Conservation (phyloP, 495 filamentous ascomycete genomes). For the Xylaria flabelliformis region DNA sequence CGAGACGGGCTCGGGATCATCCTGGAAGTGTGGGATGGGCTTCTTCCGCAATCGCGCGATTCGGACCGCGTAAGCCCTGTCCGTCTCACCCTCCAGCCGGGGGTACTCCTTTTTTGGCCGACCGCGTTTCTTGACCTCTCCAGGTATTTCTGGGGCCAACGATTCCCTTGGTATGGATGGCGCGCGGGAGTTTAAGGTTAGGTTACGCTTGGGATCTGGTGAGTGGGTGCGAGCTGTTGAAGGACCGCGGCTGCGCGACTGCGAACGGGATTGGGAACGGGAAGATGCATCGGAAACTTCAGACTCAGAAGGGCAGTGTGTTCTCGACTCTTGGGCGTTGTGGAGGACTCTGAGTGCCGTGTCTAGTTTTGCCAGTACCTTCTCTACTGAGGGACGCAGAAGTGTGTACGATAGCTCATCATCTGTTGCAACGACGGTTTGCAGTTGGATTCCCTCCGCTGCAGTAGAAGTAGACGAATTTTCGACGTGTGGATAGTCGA, state of each 20-base stretch:
- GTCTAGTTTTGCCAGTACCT: slow-evolving; percentile 71
- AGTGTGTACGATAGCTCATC: slow-evolving; percentile 67
- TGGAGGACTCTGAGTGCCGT: slow-evolving; percentile 70
- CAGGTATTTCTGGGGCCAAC: background rate
- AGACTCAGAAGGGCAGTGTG: slow-evolving; percentile 27
- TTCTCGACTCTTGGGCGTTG: slow-evolving; percentile 59
- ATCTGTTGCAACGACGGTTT: slow-evolving; percentile 43
- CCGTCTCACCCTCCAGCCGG: slow-evolving; percentile 51
- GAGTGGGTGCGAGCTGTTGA: background rate
- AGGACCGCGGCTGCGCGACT: slow-evolving; percentile 23
- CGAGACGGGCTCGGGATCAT: slow-evolving; percentile 20
- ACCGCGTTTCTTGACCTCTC: slow-evolving; percentile 33
- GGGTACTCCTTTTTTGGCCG: slow-evolving; percentile 47
- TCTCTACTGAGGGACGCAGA: slow-evolving; percentile 67
- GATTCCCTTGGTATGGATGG: slow-evolving; percentile 30
- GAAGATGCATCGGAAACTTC: slow-evolving; percentile 36
- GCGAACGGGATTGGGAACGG: slow-evolving; percentile 13
- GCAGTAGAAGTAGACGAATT: slow-evolving; percentile 20
- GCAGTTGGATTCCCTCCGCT: slow-evolving; percentile 21
- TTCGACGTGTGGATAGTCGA: slow-evolving; percentile 23
- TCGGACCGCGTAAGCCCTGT: slow-evolving; percentile 48
- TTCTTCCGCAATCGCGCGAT: slow-evolving; percentile 45
- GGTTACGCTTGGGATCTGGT: slow-evolving; percentile 10
- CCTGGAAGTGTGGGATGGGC: slow-evolving; percentile 30
- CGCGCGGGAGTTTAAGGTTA: slow-evolving; percentile 29